A percentile compares a stretch with the other conserved stretches of the same genome.
phyloP scores from a whole-genome alignment of 2,329 filamentous ascomycete genomes.

The Colletotrichum sp. region DNA sequence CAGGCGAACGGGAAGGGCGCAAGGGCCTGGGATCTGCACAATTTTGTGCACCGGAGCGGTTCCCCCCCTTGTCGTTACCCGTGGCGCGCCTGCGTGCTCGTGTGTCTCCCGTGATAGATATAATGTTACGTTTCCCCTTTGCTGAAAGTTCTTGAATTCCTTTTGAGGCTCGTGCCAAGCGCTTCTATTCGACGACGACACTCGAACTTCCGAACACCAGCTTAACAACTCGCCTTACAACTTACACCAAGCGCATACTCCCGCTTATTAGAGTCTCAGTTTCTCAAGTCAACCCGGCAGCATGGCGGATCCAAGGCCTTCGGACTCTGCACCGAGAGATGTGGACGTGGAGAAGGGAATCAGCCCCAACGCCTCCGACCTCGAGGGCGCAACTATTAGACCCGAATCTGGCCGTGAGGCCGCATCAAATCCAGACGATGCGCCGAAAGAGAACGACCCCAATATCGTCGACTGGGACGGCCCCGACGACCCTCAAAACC shows the following conservation, averaged over 20 bases:
- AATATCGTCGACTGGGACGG: constrained; percentile 62
- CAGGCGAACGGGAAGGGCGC: background rate
- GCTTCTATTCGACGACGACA: background rate
- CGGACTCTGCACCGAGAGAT: background rate
- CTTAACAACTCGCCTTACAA: background rate
- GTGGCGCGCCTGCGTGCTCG: background rate
- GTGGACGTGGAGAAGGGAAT: constrained; percentile 1
- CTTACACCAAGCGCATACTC: background rate
- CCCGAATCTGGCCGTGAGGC: background rate
- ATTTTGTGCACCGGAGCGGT: constrained; percentile 2
- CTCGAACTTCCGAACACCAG: background rate
- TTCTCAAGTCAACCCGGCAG: background rate
- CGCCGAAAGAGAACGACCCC: background rate
- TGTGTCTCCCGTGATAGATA: background rate
- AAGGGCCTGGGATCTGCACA: background rate
- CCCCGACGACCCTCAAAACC: constrained; percentile 64
- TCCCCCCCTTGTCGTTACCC: background rate
- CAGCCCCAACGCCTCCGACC: background rate
- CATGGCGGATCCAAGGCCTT: background rate
- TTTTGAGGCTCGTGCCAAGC: background rate
- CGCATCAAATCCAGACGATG: background rate
- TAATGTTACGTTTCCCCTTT: background rate
- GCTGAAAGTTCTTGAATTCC: background rate
- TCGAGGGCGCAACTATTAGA: constrained; percentile 10
- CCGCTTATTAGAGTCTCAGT: background rate